phyloP scores from a whole-genome alignment of 352 stramenopile species.

The Blastocystis sp. region DNA sequence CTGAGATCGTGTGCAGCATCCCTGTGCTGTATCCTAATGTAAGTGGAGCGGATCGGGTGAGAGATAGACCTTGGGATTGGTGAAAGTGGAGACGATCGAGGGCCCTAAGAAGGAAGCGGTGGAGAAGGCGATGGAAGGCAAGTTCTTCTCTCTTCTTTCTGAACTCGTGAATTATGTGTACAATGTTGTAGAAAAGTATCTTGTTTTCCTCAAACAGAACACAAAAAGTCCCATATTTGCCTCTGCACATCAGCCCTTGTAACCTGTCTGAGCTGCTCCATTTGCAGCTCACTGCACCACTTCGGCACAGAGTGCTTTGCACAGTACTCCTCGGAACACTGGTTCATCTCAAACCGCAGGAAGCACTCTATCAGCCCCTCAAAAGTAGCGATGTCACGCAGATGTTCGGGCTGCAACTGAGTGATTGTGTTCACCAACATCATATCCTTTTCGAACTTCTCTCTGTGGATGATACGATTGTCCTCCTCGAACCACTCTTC shows the following conservation, averaged over 20 bases:
- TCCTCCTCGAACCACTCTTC: neutral
- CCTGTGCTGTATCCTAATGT: constrained; percentile 37
- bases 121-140: neutral
- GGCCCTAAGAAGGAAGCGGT: neutral
- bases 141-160: neutral
- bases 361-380: neutral
- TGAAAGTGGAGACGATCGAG: neutral
- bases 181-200: neutral
- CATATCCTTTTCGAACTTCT: neutral
- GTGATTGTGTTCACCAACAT: neutral
- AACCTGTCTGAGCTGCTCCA: neutral
- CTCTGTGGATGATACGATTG: neutral
- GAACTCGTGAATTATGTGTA: neutral
- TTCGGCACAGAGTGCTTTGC: neutral
- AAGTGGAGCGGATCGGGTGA: neutral
- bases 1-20: neutral
- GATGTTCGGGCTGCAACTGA: neutral
- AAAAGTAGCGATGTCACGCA: neutral
- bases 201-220: neutral
- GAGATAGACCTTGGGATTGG: constrained; percentile 3
- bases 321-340: neutral
- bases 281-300: neutral
- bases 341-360: neutral
- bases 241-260: neutral
- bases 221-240: neutral